Evolutionary conservation across 2,329 filamentous ascomycete genomes (phyloP).

Genomic region (Xylogone sp.): DNA sequence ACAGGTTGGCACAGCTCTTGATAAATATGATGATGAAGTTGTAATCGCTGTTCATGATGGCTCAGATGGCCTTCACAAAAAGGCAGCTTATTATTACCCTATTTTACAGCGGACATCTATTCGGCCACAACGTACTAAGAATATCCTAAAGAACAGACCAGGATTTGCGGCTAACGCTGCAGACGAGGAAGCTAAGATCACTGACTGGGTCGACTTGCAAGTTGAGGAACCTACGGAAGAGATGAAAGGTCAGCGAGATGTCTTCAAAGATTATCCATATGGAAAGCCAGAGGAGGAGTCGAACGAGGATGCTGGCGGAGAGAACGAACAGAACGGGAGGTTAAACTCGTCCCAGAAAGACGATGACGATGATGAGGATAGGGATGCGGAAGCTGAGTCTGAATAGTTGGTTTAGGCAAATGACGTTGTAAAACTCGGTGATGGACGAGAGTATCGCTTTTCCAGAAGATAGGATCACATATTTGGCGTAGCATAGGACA

Average conservation of each 20-base stretch:
- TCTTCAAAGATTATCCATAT: constrained; percentile 39
- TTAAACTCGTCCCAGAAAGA: constrained; percentile 1
- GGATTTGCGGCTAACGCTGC: constrained; percentile 9
- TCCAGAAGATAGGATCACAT: neutral
- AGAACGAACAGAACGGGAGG: neutral
- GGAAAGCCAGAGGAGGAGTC: constrained; percentile 14
- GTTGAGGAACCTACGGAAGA: constrained; percentile 54
- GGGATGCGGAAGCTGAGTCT: constrained; percentile 9
- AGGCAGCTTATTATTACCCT: constrained; percentile 65
- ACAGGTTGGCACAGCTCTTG: constrained; percentile 47
- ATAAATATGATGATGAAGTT: constrained; percentile 62
- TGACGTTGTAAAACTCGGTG: neutral
- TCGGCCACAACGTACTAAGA: constrained; percentile 59
- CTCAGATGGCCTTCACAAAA: constrained; percentile 44
- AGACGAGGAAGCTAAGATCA: constrained; percentile 39
- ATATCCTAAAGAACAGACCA: constrained; percentile 45
- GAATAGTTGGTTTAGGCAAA: neutral
- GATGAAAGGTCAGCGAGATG: constrained; percentile 46
- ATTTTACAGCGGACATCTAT: constrained; percentile 62
- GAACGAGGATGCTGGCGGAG: constrained; percentile 14
- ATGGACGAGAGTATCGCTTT: neutral
- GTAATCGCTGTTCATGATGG: constrained; percentile 56
- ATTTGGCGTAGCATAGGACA: neutral
- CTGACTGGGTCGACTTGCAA: constrained; percentile 50
- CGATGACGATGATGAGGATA: constrained; percentile 12